Base-by-base conservation (phyloP, 1,284 basidiomycete genomes). In the Marasmius tenuissimus region DNA sequence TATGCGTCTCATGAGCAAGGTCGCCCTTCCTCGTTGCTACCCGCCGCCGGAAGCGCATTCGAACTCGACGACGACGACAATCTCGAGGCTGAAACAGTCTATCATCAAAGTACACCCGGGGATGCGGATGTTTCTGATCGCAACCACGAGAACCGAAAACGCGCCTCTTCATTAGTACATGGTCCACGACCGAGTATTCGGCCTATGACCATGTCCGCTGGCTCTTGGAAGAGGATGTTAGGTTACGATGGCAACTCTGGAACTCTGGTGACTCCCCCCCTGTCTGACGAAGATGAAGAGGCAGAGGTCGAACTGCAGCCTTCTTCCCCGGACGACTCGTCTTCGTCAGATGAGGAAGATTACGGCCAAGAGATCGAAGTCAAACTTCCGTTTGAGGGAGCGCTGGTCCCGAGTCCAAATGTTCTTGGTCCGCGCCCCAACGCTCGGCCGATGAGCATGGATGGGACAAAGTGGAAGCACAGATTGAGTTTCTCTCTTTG, bases 1-100 rank as follows among this genome's bases (percentile, higher is more conserved):
- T 85, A 84, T 60, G 72, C 38, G 8, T n/a, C 47, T 38, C 57
- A 48, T 16, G 33, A 10, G 35, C 10, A 49, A 37, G 20, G 8
- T 16, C 5, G 11, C 5, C 66, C 70, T 35, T 18, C 53, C 51
- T 60, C 63, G 16, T n/a, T 20, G n/a, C 9, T 10, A 20, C 11
- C 16, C 20, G 16, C 8, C 20, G 45, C 8, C 16, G 45, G 20
- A 47, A 8, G 16, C 16, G 14, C n/a, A n/a, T 11, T 14, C 16
- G 11, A n/a, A n/a, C 16, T 20, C 16, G 45, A n/a, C 16, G 16
- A 47, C 20, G 11, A 47, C 45, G 45, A 47, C 16, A 47, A 14
- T 8, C 45, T 18, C 4, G 8, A 20, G 2, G 27, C 4, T 4
- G 27, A 27, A 27, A 27, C 27, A 27, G 27, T 4, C 27, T 27